Conservation (phyloP, 805 yeast species). For the Lipomyces mesembrius region DNA sequence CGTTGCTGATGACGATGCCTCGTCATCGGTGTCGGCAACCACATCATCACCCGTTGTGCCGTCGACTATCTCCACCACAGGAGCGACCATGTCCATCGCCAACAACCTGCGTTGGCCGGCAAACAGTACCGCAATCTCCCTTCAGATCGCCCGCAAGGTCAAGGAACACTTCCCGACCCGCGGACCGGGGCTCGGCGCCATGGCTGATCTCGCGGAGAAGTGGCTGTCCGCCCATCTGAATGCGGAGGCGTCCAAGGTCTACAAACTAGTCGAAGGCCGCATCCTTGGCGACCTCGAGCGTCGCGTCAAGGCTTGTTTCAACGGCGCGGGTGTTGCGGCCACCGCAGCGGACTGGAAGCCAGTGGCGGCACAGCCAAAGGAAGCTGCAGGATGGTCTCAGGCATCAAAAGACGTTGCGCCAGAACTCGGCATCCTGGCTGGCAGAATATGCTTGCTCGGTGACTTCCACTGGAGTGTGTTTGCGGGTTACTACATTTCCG, state of each 20-base stretch:
- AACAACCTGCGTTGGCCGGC: constrained; percentile 23
- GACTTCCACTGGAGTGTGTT: constrained; percentile 37
- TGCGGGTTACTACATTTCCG: constrained; percentile 28
- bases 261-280: constrained; percentile 29
- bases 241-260: constrained; percentile 16
- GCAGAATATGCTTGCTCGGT: constrained; percentile 28
- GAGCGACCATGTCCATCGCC: background rate
- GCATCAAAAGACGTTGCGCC: constrained; percentile 31
- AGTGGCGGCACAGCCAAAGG: background rate
- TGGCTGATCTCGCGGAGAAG: constrained; percentile 18
- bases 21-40: background rate
- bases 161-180: constrained; percentile 16
- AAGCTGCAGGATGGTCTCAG: background rate
- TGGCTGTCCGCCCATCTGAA: constrained; percentile 24
- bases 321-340: constrained; percentile 12
- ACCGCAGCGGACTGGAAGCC: background rate
- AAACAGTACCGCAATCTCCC: constrained; percentile 20
- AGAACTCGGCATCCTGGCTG: constrained; percentile 31
- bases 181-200: constrained; percentile 8
- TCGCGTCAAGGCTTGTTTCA: constrained; percentile 14
- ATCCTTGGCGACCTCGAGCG: constrained; percentile 27
- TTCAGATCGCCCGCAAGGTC: constrained; percentile 34
- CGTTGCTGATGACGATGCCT: constrained; percentile 29
- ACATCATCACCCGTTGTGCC: constrained; percentile 2
- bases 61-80: background rate